Base-by-base conservation (phyloP, 768 basidiomycete genomes). In the Hericium erinaceus region DNA sequence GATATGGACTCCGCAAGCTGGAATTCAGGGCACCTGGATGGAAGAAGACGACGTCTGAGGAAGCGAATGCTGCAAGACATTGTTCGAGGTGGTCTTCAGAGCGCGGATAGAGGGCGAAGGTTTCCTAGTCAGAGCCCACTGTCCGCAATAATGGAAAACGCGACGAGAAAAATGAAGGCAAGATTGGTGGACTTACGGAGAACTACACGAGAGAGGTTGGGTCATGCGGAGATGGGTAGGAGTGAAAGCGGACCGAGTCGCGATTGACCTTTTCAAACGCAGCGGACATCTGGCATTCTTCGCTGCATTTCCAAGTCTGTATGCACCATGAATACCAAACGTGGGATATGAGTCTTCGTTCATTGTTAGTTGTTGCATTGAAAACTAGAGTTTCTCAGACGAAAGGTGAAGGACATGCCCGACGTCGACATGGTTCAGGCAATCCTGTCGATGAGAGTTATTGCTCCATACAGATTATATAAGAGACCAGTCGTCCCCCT, bases 71-170 rank as follows among this genome's bases (percentile, higher is more conserved):
- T 0, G 87, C 84, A 15, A 92, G 73, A 0, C 71, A 84, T 44
- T 78, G 72, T 67, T 91, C 89, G 0, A 89, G 90, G 18, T 82
- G 70, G n/a, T 85, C 89, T 70, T 90, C 89, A 63, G 80, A 82
- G 83, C 64, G 79, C 1, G 71, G 39, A 58, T 87, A 88, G 15
- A 86, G 69, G 63, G 84, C 76, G 0, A 57, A 60, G 4, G 84
- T 81, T 0, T 68, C 70, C 0, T 79, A 54, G 64, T 80, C 71
- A 13, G 37, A 22, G 87, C 81, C 10, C 77, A 77, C 0, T 13
- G 44, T 8, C 44, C 20, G 16, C 20, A 38, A 1, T 13, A n/a
- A 18, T 9, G 4, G 9, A 24, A 18, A 10, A 10, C 60, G 13
- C 28, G 28, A 33, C 28, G 28, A 33, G 28, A 33, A 33, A 33